Evolutionary conservation across 2,329 filamentous ascomycete genomes (phyloP).

Genomic region (Colletotrichum sp.): DNA sequence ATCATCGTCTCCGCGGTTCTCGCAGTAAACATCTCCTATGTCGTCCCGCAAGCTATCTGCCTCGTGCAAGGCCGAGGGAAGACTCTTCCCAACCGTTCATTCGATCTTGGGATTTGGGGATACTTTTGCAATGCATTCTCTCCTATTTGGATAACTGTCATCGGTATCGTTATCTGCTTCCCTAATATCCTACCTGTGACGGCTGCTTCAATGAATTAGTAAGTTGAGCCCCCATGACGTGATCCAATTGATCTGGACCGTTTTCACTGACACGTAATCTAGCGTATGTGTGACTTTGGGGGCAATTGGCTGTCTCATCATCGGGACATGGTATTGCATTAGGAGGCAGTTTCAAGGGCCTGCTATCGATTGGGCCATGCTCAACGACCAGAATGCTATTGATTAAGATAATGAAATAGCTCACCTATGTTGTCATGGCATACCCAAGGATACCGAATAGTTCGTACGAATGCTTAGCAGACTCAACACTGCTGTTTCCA

Average conservation of each 20-base stretch:
- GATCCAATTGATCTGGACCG: background rate
- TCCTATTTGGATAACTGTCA: constrained; percentile 22
- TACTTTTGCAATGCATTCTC: constrained; percentile 27
- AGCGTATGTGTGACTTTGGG: background rate
- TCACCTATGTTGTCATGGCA: fast-evolving
- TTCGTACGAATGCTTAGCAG: background rate
- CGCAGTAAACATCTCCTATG: constrained; percentile 32
- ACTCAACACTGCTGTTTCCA: background rate
- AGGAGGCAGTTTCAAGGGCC: background rate
- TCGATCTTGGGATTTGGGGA: constrained; percentile 25
- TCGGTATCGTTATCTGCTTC: constrained; percentile 29
- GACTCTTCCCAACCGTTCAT: constrained; percentile 21
- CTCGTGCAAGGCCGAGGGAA: constrained; percentile 22
- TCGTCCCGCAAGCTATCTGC: constrained; percentile 30
- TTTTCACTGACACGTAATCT: background rate
- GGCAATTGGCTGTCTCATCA: background rate
- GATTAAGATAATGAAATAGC: background rate
- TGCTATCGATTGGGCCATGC: background rate
- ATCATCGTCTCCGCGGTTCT: constrained; percentile 34
- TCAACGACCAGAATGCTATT: background rate
- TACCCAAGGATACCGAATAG: background rate
- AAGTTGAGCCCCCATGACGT: background rate
- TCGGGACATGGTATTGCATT: background rate
- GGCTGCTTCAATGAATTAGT: background rate
- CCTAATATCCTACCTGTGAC: constrained; percentile 24